phyloP scores from a whole-genome alignment of 2,329 filamentous ascomycete genomes.

The Xylariaceae sp. region DNA sequence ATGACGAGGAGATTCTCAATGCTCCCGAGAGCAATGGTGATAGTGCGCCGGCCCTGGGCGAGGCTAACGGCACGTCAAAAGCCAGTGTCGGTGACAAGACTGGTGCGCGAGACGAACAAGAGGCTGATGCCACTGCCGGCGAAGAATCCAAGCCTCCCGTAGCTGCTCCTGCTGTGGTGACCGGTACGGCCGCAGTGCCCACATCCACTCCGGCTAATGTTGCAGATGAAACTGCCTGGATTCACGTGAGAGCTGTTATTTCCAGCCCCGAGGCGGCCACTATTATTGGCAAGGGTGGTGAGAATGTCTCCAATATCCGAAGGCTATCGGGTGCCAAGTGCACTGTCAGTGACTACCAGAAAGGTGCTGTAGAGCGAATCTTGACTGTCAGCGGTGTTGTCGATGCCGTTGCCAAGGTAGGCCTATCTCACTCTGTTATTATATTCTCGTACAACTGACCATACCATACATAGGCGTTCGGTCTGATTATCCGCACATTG shows the following conservation, averaged over 20 bases:
- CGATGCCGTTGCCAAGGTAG: constrained; percentile 92
- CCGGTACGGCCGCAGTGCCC: constrained; percentile 33
- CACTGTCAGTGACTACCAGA: constrained; percentile 96
- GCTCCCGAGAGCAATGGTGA: constrained; percentile 37
- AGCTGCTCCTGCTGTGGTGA: constrained; percentile 31
- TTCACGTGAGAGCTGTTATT: constrained; percentile 94
- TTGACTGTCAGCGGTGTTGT: constrained; percentile 94
- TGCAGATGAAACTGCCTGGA: constrained; percentile 91
- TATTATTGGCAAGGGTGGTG: constrained; percentile 95
- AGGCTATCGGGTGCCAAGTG: constrained; percentile 95
- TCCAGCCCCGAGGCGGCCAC: constrained; percentile 96
- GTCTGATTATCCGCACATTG: constrained; percentile 92
- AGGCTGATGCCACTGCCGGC: constrained; percentile 61
- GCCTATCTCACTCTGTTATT: constrained; percentile 25
- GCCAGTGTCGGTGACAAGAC: constrained; percentile 46
- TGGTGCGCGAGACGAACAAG: constrained; percentile 51
- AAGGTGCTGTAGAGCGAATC: constrained; percentile 94
- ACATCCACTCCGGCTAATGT: constrained; percentile 43
- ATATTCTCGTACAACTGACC: constrained; percentile 14
- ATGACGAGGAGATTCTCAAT: constrained; percentile 38
- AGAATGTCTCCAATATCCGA: constrained; percentile 96
- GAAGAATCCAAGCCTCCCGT: constrained; percentile 52
- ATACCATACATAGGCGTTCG: constrained; percentile 65
- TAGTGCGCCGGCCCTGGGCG: constrained; percentile 35
- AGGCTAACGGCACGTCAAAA: constrained; percentile 41